Base-by-base conservation (phyloP, 2,329 filamentous ascomycete species). In the Leptoxyphium fumago region DNA sequence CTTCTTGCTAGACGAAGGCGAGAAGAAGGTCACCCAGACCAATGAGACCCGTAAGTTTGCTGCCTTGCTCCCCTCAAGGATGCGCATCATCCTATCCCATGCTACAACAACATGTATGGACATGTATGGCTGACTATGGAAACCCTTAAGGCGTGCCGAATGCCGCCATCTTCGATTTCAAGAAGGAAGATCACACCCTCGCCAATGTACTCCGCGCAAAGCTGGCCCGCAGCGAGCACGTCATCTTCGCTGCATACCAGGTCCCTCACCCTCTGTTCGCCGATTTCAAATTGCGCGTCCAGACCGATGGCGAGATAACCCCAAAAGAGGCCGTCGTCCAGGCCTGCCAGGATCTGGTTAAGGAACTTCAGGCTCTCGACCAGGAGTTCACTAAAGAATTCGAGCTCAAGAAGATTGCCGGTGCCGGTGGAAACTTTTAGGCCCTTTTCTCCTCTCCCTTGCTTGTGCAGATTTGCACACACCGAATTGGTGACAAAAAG, bases 131-230 rank as follows among this genome's bases (percentile, higher is more conserved):
- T 26, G 21, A 26, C 21, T 26, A 26, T 30, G 14, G 14, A 17
- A 11, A 11, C 18, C 11, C 21, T 7, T 36, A 46, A 91, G 87
- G 86, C 59, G 87, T 94, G 61, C 85, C 89, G 17, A 94, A 94
- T 62, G 87, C 84, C n/a, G 84, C 86, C 9, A 84, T 95, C 65
- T 98, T 98, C 69, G 79, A 85, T 46, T 80, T 98, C 66, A 85
- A 86, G 66, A 96, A 95, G 65, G 91, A 98, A 64, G 91, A 98
- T 56, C 89, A 95, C 67, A 95, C 89, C 1, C 76, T 98, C 21
- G 91, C 82, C 55, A 95, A 98, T 64, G 74, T 98, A 45, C 74
- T 98, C 45, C 77, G 82, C 40, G 80, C 85, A 57, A 84, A 89
- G 56, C 81, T 98, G 45, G 80, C 91, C 67, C 80, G 84, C 62